phyloP scores from a whole-genome alignment of 192 early-diverging fungal species.

The Geranomyces variabilis region DNA sequence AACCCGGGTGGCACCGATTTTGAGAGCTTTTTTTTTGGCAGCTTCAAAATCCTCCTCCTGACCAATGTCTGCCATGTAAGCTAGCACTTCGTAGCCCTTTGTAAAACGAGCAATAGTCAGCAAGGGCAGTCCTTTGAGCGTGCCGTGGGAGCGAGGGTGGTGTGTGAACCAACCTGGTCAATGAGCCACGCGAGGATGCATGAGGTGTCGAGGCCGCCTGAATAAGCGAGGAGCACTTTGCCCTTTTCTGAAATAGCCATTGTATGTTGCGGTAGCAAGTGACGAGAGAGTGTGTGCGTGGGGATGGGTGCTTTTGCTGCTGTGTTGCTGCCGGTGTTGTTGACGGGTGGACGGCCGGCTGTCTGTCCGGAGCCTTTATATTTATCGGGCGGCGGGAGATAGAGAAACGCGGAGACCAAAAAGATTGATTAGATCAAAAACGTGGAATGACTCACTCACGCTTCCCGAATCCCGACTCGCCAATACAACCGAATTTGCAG shows the following conservation, averaged over 20 bases:
- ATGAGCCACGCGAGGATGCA: slow-evolving; percentile 99
- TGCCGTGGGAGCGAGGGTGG: slow-evolving; percentile 8
- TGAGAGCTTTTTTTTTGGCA: slow-evolving; percentile 87
- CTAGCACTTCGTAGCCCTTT: slow-evolving; percentile 91
- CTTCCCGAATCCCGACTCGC: too few species aligned
- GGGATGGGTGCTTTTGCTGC: too few species aligned
- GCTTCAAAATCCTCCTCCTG: slow-evolving; percentile 99
- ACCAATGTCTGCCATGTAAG: slow-evolving; percentile 98
- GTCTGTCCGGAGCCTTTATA: too few species aligned
- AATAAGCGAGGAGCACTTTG: slow-evolving; percentile 92
- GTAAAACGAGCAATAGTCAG: not conserved
- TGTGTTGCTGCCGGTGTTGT: too few species aligned
- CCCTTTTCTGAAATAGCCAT: slow-evolving; percentile 54
- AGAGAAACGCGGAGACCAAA: too few species aligned
- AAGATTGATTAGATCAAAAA: too few species aligned
- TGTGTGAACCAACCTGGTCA: slow-evolving; percentile 79
- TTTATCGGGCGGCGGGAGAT: too few species aligned
- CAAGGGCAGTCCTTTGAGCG: not conserved
- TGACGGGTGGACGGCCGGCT: too few species aligned
- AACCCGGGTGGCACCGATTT: slow-evolving; percentile 90
- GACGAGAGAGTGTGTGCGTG: too few species aligned
- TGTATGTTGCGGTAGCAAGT: too few species aligned
- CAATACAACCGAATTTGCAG: too few species aligned
- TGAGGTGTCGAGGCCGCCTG: slow-evolving; percentile 98
- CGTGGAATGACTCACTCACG: too few species aligned